These are phyloP conservation scores for Capsicum chinense DNA, from an alignment of 257 asterid species.

Conservation along the genomic window DNA sequence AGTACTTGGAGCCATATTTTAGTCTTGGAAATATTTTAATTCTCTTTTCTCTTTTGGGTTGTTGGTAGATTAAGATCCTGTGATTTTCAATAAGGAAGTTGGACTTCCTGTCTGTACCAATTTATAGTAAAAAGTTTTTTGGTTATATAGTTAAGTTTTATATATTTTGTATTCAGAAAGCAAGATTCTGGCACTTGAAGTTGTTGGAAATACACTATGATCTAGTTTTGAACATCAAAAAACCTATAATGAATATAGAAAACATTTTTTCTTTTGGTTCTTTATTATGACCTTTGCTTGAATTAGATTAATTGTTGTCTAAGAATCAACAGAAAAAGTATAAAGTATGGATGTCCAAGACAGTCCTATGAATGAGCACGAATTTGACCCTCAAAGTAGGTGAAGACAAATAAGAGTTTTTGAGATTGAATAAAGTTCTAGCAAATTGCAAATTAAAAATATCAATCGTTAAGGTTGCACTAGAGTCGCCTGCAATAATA, in stretches of 20 bases:
- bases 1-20: slow-evolving; percentile 37
- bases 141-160: neutral
- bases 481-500: neutral
- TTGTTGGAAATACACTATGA: slow-evolving; percentile 14
- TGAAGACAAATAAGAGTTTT: neutral
- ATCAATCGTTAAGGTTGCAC: neutral
- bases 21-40: neutral
- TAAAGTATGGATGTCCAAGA: neutral
- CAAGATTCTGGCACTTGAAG: slow-evolving; percentile 24
- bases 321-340: neutral
- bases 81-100: slow-evolving; percentile 1
- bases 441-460: neutral
- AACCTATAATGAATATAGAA: neutral
- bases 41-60: neutral
- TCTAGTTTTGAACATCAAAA: neutral
- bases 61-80: neutral
- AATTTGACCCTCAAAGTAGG: neutral
- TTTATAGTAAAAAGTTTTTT: neutral
- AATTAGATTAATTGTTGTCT: neutral
- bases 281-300: neutral
- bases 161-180: slow-evolving; percentile 13
- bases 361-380: neutral
- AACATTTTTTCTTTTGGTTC: neutral
- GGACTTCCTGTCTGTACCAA: neutral
- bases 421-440: neutral